Evolutionary conservation across 148 eudicot species (phyloP).

Genomic region (Persicaria tinctoria): DNA sequence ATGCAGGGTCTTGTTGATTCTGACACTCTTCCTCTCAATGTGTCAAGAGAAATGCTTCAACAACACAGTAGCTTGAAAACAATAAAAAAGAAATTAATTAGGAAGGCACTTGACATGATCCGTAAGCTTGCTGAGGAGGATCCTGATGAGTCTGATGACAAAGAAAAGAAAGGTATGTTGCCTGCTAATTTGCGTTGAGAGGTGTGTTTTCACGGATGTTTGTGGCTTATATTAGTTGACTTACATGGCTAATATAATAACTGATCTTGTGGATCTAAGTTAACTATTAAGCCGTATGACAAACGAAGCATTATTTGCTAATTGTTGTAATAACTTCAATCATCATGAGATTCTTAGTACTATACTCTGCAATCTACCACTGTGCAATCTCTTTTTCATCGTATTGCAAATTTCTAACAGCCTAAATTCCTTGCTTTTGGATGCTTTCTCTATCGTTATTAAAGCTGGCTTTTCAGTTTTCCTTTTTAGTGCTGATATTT

Average conservation of each 20-base stretch:
- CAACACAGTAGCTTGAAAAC: slow-evolving; percentile 98
- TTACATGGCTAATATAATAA: neutral
- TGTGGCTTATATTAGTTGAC: neutral
- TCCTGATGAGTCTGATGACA: slow-evolving; percentile 76
- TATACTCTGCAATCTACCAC: too few species aligned
- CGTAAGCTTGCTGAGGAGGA: slow-evolving; percentile 97
- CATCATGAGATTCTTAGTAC: too few species aligned
- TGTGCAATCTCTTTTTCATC: too few species aligned
- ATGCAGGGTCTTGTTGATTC: slow-evolving; percentile 97
- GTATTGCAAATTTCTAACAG: too few species aligned
- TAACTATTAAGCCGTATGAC: too few species aligned
- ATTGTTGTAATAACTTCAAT: too few species aligned
- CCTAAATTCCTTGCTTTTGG: neutral
- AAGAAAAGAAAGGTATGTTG: slow-evolving; percentile 54
- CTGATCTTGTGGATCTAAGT: too few species aligned
- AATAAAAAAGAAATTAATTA: slow-evolving; percentile 87
- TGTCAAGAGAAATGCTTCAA: slow-evolving; percentile 99
- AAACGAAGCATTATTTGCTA: too few species aligned
- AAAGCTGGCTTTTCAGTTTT: too few species aligned
- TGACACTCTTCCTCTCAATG: slow-evolving; percentile 88
- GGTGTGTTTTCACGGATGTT: too few species aligned
- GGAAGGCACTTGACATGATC: slow-evolving; percentile 99
- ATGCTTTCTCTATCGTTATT: neutral
- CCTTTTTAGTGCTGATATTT: neutral
- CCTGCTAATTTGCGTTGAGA: too few species aligned